Base-by-base conservation (phyloP, 257 asterid species). In the Nyctanthes arbortristis region DNA sequence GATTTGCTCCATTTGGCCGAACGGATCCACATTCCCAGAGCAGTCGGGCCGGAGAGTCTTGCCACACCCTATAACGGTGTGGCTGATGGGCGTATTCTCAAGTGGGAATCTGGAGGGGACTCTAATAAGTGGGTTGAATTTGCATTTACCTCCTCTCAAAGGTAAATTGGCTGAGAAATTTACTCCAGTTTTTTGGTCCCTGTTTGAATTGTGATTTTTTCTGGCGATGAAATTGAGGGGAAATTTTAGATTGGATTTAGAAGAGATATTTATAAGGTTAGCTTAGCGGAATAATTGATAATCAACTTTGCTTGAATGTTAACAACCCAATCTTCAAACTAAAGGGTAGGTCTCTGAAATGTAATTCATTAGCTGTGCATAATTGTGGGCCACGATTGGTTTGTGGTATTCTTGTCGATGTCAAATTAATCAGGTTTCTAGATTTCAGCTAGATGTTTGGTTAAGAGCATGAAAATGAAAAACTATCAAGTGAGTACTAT, bases 1-100 rank as follows among this genome's bases (percentile, higher is more conserved):
- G 71, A 82, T 37, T 77, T 63, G 40, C 82, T 88, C 64, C 30
- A 54, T 12, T 63, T 10, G 25, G 84, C 88, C 8, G 83, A 84
- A 40, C 79, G 76, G 55, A 73, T 89, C 56, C 80, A 75, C 60
- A 66, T 89, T 35, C 14, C 73, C 45, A 73, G 77, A 10, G 91
- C 92, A 34, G 79, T 79, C 63, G 96, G 96, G 1, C 92, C 95
- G 32, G 95, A 89, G 72, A 85, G 92, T 73, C 28, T 89, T 37
- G 95, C 76, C 2, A 95, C 90, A 0, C 95, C 96, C 4, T 89
- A 89, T 71, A 81, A 89, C 5, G 96, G 96, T 27, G 95, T 89
- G 14, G 87, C 96, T 71, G 95, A 85, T 72, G 92, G 95, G 25
- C 84, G 91, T 7, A 62, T 87, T 64, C 86, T 89, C 72, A 84